Evolutionary conservation across 2,329 filamentous ascomycete species (phyloP).

Genomic region (Colletotrichum scovillei): DNA sequence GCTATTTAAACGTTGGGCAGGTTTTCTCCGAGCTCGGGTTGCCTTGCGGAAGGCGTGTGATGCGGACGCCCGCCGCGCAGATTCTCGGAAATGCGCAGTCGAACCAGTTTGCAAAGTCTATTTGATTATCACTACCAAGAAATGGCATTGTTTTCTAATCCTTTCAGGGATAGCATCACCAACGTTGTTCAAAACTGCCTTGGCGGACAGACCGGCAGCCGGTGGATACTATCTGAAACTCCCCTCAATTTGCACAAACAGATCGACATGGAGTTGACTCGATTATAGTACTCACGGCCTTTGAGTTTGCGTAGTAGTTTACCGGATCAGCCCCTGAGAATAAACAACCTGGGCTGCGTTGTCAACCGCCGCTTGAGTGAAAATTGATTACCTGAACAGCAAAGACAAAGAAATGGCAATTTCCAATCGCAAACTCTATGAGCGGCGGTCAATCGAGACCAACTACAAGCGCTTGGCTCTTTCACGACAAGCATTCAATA

Average conservation of each 20-base stretch:
- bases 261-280: constrained; percentile 3
- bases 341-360: not conserved
- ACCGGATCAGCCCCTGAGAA: not conserved
- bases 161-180: not conserved
- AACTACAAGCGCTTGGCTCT: too few relatives aligned
- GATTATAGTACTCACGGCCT: not conserved
- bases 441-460: not conserved
- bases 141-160: not conserved
- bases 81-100: not conserved
- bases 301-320: not conserved
- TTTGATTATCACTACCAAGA: not conserved
- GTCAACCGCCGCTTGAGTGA: too few relatives aligned
- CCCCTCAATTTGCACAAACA: constrained; percentile 14
- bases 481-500: not conserved
- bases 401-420: not conserved
- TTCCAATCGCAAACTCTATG: not conserved
- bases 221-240: constrained; percentile 15
- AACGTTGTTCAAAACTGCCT: not conserved
- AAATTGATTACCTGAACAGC: not conserved
- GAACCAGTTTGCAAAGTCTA: constrained; percentile 3
- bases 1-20: not conserved
- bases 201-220: constrained; percentile 5
- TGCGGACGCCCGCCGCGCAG: not conserved
- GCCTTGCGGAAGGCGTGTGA: not conserved
- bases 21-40: too few relatives aligned